phyloP scores from a whole-genome alignment of 1,284 basidiomycete genomes.

The Pseudozyma hubeiensis region DNA sequence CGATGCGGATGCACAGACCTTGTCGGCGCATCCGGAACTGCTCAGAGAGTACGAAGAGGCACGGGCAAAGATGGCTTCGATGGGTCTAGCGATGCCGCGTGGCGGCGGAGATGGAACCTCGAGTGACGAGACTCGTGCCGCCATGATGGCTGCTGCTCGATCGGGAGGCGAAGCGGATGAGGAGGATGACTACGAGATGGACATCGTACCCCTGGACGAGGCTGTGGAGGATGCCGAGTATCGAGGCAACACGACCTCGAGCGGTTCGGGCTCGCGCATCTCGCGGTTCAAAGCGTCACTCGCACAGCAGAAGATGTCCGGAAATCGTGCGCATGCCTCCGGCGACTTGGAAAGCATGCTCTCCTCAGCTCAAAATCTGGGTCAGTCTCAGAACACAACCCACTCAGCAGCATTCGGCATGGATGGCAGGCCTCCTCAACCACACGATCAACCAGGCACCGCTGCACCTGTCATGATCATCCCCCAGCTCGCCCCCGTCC shows the following conservation, averaged over 20 bases:
- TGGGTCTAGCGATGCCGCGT: conserved; percentile 26
- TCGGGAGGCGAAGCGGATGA: conserved; percentile 29
- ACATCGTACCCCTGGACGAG: conserved; percentile 51
- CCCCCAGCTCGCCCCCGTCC: conserved; percentile 49
- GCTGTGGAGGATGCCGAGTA: conserved; percentile 44
- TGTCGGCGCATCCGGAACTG: conserved; percentile 51
- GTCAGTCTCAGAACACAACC: conserved; percentile 3
- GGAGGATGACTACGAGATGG: conserved; percentile 40
- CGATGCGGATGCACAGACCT: conserved; percentile 35
- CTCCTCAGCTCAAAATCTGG: conserved; percentile 40
- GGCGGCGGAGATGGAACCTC: background rate
- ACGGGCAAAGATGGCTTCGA: conserved; percentile 45
- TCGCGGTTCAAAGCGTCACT: conserved; percentile 57
- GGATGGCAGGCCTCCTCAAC: conserved; percentile 19
- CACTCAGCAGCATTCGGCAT: conserved; percentile 21
- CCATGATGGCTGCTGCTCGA: conserved; percentile 14
- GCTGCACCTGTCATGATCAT: conserved; percentile 54
- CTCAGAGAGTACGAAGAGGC: conserved; percentile 62
- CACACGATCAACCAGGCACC: background rate
- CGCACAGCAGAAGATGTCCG: conserved; percentile 4
- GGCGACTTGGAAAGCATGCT: conserved; percentile 42
- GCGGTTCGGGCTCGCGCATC: conserved; percentile 23
- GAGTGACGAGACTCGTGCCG: background rate
- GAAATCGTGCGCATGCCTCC: background rate
- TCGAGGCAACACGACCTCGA: conserved; percentile 35